Conservation (phyloP, 2,329 filamentous ascomycete genomes). For the Fusarium sp. region DNA sequence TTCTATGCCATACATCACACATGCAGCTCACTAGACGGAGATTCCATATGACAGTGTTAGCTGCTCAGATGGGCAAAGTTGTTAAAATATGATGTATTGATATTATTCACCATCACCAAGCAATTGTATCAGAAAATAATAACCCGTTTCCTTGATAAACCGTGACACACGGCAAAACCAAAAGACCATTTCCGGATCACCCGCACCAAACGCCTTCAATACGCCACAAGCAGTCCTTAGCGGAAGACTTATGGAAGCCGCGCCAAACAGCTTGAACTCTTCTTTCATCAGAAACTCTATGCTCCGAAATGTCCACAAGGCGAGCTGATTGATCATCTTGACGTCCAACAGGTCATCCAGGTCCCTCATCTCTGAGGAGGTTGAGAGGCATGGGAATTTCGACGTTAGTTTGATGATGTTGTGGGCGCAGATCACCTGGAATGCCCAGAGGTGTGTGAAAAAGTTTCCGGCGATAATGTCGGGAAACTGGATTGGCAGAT, state of each 20-base stretch:
- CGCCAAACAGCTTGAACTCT: constrained; percentile 54
- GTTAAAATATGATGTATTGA: not conserved
- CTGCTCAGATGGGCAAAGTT: not conserved
- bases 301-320: constrained; percentile 48
- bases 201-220: not conserved
- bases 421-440: constrained; percentile 50
- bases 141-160: constrained; percentile 2
- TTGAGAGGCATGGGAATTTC: not conserved
- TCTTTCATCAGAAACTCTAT: constrained; percentile 53
- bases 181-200: not conserved
- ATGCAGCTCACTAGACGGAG: not conserved
- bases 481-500: constrained; percentile 38
- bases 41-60: not conserved
- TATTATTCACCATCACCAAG: not conserved
- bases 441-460: constrained; percentile 53
- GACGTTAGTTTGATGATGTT: constrained; percentile 36
- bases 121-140: not conserved
- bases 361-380: not conserved
- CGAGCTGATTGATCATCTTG: constrained; percentile 24
- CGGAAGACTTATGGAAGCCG: constrained; percentile 50
- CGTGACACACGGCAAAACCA: not conserved
- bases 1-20: not conserved
- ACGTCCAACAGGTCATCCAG: not conserved
- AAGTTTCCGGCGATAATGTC: constrained; percentile 53
- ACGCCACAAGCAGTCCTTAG: constrained; percentile 34